These are phyloP conservation scores for Umbilicus rupestris DNA, from an alignment of 164 flowering plant species.

Conservation along the genomic window DNA sequence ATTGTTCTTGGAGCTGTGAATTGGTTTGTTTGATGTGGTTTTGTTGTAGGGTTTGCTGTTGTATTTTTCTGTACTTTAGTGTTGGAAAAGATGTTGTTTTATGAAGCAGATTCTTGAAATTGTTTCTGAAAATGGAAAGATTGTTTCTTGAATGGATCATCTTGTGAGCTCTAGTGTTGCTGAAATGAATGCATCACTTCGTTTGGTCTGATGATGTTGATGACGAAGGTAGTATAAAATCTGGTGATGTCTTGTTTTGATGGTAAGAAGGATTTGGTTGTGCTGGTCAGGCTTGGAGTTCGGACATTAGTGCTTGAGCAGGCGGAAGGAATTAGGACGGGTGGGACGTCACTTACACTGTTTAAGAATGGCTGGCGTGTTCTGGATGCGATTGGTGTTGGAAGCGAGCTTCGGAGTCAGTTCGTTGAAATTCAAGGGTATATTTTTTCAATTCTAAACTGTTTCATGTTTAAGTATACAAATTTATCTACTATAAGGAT, in stretches of 20 bases:
- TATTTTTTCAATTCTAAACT: background rate
- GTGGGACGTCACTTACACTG: conserved; percentile 80
- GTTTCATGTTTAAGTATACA: background rate
- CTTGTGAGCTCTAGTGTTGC: background rate
- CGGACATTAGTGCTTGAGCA: conserved; percentile 73
- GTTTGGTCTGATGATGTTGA: background rate
- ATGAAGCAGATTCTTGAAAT: background rate
- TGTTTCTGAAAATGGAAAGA: background rate
- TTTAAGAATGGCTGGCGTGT: conserved; percentile 96
- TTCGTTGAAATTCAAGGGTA: conserved; percentile 86
- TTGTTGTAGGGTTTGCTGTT: background rate
- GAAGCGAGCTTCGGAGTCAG: conserved; percentile 52
- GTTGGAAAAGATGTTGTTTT: background rate
- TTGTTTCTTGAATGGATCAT: too few species aligned
- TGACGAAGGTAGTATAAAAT: background rate
- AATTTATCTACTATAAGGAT: too few species aligned
- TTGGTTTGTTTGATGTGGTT: background rate
- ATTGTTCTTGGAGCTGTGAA: background rate
- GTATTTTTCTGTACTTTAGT: background rate
- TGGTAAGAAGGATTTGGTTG: background rate
- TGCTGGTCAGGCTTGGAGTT: conserved; percentile 56
- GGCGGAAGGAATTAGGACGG: conserved; percentile 64
- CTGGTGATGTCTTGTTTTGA: too few species aligned
- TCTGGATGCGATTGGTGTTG: conserved; percentile 76
- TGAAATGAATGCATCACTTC: background rate